Base-by-base conservation (phyloP, 140 eudicot genomes). In the Flaveria floridana region DNA sequence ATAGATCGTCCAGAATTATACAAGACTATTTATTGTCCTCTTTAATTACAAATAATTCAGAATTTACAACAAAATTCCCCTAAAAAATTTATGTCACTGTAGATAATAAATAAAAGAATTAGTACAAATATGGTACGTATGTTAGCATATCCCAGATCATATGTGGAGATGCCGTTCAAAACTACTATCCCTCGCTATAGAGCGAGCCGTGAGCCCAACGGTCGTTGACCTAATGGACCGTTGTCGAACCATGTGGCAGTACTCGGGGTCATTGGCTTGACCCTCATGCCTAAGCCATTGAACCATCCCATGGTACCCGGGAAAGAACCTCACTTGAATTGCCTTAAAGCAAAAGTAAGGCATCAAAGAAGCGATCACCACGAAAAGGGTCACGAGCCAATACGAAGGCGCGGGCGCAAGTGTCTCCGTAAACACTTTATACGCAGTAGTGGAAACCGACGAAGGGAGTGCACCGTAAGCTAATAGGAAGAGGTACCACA, bases 401-500 rank as follows among this genome's bases (percentile, higher is more conserved):
- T 76, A 85, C 0, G 76, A 25, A 62, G 75, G 74, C 0, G 89
- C 57, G 2, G 82, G 76, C 0, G 78, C 86, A 14, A 70, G 66
- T 10, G 82, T 76, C 69, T 85, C 87, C 1, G 63, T 44, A 4
- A 82, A 85, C 44, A 85, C 89, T 28, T 72, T 53, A 64, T 79
- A 85, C 0, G 89, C 89, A 1, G 87, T 82, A 1, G 87, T 85
- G 18, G 89, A 85, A 10, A 73, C 5, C 20, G 61, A 44, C 0
- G 83, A 56, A 2, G 75, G 62, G 67, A 85, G 80, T 16, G 85
- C 65, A 18, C 87, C 87, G 1, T 79, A 85, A 0, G 20, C 86
- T 15, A 86, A 3, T 30, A 88, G 84, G 78, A 84, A 88, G 6
- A 80, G 28, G 55, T 86, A 86, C 91, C 91, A 88, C 0, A 82